Percentiles rank a stretch among this genome's conserved stretches.
Evolutionary conservation across 73 alveolate species (phyloP).

Genomic region (Stentor coeruleus): DNA sequence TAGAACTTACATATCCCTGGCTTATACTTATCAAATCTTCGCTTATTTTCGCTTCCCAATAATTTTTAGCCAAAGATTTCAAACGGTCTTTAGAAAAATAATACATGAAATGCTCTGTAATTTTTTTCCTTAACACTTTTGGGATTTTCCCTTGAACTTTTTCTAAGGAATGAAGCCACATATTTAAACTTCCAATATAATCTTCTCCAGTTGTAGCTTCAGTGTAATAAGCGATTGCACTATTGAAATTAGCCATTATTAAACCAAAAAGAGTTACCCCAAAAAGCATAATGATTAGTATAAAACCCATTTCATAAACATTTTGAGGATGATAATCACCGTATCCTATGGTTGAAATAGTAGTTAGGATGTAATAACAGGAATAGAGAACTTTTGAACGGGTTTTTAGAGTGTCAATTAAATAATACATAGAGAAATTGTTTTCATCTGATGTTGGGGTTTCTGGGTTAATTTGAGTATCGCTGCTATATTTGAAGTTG

Average conservation of each 20-base stretch:
- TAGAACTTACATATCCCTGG: background rate
- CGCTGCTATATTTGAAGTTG: too few species aligned
- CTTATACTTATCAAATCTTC: background rate
- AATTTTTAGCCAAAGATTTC: background rate
- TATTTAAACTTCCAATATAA: background rate
- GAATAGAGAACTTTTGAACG: too few species aligned
- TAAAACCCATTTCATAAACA: slow-evolving; percentile 14
- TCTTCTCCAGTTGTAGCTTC: background rate
- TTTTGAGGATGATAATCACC: background rate
- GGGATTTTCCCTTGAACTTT: background rate
- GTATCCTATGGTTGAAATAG: background rate
- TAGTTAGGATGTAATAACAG: background rate
- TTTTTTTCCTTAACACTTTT: background rate
- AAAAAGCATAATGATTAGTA: background rate
- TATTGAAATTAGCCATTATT: slow-evolving; percentile 12
- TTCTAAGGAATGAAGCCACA: background rate
- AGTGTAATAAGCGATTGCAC: background rate
- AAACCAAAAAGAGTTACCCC: background rate
- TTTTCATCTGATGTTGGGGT: too few species aligned
- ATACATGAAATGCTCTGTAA: background rate
- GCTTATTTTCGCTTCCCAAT: slow-evolving; percentile 1
- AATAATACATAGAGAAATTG: too few species aligned
- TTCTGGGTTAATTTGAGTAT: too few species aligned
- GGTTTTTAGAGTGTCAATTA: too few species aligned
- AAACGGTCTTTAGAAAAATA: background rate